These are phyloP conservation scores for Pseudognaphalium luteoalbum DNA, from an alignment of 129 eudicot genomes.

Conservation along the genomic window DNA sequence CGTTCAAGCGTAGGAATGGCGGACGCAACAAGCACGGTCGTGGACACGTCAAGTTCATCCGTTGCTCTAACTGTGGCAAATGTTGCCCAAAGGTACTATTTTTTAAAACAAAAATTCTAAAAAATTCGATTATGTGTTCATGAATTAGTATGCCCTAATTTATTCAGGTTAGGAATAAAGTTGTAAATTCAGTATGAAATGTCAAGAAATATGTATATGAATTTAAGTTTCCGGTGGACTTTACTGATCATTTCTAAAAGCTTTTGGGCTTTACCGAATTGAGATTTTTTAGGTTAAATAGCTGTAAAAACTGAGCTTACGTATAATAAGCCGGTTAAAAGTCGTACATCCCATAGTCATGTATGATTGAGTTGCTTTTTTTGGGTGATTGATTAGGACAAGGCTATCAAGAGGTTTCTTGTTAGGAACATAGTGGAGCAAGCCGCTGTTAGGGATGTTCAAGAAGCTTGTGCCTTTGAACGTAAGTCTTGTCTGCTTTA, in stretches of 20 bases:
- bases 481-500: constrained; percentile 29
- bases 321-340: background rate
- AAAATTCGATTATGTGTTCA: background rate
- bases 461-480: constrained; percentile 83
- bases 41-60: constrained; percentile 67
- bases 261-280: too few relatives aligned
- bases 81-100: constrained; percentile 71
- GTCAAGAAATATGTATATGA: background rate
- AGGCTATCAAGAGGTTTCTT: constrained; percentile 81
- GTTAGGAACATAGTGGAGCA: constrained; percentile 92
- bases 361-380: background rate
- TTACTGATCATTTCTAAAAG: too few relatives aligned
- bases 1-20: constrained; percentile 75
- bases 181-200: background rate
- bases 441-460: constrained; percentile 91
- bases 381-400: constrained; percentile 46
- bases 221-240: background rate
- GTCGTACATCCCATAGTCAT: background rate
- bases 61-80: constrained; percentile 82
- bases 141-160: background rate
- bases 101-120: background rate
- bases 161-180: background rate
- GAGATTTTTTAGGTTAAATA: too few relatives aligned
- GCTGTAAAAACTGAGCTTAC: background rate
- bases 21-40: constrained; percentile 92